These are phyloP conservation scores for Tuber calosporum DNA, from an alignment of 495 filamentous ascomycete species.

Conservation along the genomic window DNA sequence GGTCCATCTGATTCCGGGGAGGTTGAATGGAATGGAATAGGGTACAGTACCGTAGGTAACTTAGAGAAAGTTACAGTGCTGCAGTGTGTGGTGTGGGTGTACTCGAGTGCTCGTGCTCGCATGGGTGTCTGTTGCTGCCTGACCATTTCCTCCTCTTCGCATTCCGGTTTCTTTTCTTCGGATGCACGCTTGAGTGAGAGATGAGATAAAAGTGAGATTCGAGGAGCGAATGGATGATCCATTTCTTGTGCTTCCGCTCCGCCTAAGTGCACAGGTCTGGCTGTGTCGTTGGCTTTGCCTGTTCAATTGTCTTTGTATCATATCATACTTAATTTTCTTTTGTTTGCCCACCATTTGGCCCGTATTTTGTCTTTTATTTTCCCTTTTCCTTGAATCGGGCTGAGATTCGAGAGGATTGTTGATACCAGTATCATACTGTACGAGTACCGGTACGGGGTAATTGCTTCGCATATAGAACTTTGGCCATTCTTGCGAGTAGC, in stretches of 20 bases:
- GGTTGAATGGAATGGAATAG: too few species aligned
- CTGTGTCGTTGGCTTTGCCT: not conserved
- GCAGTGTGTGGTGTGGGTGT: too few species aligned
- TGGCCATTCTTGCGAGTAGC: not conserved
- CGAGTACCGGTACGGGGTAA: too few species aligned
- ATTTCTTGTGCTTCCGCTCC: not conserved
- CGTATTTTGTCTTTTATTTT: not conserved
- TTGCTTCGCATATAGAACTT: not conserved
- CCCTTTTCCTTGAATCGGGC: not conserved
- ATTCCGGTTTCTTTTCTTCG: constrained; percentile 4
- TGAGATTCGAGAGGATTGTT: not conserved
- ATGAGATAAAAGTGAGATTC: not conserved
- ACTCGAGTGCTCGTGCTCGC: too few species aligned
- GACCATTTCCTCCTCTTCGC: not conserved
- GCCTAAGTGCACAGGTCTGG: not conserved
- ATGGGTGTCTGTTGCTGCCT: not conserved
- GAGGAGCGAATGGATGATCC: not conserved
- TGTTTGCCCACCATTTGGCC: not conserved
- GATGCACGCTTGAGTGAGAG: not conserved
- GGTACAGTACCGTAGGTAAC: too few species aligned
- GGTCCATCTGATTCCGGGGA: not conserved
- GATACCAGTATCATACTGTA: too few species aligned
- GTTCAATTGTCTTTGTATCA: not conserved
- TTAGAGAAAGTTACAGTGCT: too few species aligned
- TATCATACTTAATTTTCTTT: not conserved